Conservation (phyloP, 2,329 filamentous ascomycete species). For the Pestalotiopsis sp. region DNA sequence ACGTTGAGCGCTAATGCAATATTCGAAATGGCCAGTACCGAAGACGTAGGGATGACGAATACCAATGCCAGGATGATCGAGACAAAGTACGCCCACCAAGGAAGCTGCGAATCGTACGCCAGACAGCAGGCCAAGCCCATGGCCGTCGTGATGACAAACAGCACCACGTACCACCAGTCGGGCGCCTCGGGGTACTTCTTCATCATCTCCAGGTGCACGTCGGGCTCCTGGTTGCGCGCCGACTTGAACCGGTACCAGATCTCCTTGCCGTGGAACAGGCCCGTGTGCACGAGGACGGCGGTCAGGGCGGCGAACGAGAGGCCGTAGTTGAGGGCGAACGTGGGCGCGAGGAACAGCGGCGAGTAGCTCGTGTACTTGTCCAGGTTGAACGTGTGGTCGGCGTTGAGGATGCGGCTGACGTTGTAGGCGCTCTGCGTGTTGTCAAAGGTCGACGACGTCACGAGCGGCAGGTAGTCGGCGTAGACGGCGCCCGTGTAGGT, state of each 20-base stretch:
- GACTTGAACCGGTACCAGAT: slow-evolving; percentile 45
- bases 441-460: slow-evolving; percentile 55
- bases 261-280: slow-evolving; percentile 40
- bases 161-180: slow-evolving; percentile 52
- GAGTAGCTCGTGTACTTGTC: slow-evolving; percentile 54
- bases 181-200: slow-evolving; percentile 51
- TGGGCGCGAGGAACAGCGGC: slow-evolving; percentile 52
- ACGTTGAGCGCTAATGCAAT: slow-evolving; percentile 52
- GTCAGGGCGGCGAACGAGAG: slow-evolving; percentile 55
- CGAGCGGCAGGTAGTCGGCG: slow-evolving; percentile 55
- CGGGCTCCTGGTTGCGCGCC: slow-evolving; percentile 46
- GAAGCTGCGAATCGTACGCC: slow-evolving; percentile 48
- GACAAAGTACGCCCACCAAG: slow-evolving; percentile 55
- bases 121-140: slow-evolving; percentile 44
- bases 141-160: slow-evolving; percentile 46
- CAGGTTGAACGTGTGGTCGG: slow-evolving; percentile 48
- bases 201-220: slow-evolving; percentile 54
- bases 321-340: slow-evolving; percentile 47
- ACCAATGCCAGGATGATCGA: slow-evolving; percentile 44
- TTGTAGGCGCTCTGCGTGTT: slow-evolving; percentile 55
- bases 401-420: slow-evolving; percentile 50
- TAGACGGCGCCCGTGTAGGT: slow-evolving; percentile 45
- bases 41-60: slow-evolving; percentile 47
- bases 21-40: slow-evolving; percentile 52
- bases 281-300: slow-evolving; percentile 38